Conservation (phyloP, 208 protist genomes). For the Leishmania braziliensis region DNA sequence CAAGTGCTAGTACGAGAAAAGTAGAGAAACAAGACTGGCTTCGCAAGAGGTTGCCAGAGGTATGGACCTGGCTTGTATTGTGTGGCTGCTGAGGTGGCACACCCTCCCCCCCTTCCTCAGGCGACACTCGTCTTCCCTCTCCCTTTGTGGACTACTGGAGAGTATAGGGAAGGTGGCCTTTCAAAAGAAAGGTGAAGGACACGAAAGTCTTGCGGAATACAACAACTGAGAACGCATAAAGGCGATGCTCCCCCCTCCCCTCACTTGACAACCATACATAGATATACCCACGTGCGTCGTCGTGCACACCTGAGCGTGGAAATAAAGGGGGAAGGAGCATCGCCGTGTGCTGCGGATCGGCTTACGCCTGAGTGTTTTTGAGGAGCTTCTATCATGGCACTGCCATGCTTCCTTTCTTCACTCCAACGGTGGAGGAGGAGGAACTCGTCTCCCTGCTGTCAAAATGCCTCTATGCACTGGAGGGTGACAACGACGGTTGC, state of each 20-base stretch:
- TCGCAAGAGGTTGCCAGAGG: too few relatives aligned
- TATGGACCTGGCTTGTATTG: neutral
- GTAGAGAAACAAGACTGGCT: neutral
- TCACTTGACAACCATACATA: neutral
- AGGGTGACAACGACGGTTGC: neutral
- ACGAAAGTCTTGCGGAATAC: neutral
- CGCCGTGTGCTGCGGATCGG: neutral
- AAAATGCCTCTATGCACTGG: neutral
- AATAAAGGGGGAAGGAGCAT: neutral
- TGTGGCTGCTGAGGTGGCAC: too few relatives aligned
- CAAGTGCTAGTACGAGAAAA: constrained; percentile 13
- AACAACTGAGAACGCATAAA: too few relatives aligned
- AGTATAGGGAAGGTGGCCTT: neutral
- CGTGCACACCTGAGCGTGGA: neutral
- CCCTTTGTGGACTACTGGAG: neutral
- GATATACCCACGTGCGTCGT: neutral
- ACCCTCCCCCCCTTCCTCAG: neutral
- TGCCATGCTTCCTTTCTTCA: neutral
- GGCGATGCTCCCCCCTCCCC: neutral
- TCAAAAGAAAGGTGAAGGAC: neutral
- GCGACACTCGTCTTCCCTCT: neutral
- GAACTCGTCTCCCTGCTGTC: neutral
- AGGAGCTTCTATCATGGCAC: neutral
- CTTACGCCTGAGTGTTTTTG: neutral
- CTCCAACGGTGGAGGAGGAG: neutral